Evolutionary conservation across 257 asterid species (phyloP).

Genomic region (Nicotiana knightiana): DNA sequence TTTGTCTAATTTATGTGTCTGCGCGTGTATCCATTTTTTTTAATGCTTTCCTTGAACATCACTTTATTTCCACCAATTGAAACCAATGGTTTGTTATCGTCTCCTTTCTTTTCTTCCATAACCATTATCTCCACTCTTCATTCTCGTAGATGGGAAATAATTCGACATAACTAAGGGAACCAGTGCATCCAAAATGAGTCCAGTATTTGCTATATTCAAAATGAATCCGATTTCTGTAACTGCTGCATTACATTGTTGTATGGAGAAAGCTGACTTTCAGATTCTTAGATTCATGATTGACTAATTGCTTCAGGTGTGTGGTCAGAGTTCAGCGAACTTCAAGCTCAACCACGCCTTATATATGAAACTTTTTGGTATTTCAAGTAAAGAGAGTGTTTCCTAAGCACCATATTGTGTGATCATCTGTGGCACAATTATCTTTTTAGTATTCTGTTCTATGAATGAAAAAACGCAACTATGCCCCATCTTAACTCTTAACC

Average conservation of each 20-base stretch:
- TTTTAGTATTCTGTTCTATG: neutral
- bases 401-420: neutral
- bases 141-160: neutral
- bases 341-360: neutral
- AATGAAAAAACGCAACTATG: neutral
- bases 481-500: neutral
- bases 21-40: neutral
- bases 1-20: neutral
- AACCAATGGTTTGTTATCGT: neutral
- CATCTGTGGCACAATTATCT: neutral
- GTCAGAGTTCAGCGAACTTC: neutral
- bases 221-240: neutral
- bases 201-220: neutral
- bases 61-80: neutral
- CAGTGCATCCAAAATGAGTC: neutral
- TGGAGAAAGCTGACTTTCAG: neutral
- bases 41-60: neutral
- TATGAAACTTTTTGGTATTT: neutral
- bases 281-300: neutral
- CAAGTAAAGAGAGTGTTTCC: neutral
- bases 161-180: neutral
- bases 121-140: neutral
- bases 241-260: neutral
- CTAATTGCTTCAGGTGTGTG: neutral
- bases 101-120: neutral